Conservation (phyloP, 2,329 filamentous ascomycete genomes). For the Coniochaeta sp. region DNA sequence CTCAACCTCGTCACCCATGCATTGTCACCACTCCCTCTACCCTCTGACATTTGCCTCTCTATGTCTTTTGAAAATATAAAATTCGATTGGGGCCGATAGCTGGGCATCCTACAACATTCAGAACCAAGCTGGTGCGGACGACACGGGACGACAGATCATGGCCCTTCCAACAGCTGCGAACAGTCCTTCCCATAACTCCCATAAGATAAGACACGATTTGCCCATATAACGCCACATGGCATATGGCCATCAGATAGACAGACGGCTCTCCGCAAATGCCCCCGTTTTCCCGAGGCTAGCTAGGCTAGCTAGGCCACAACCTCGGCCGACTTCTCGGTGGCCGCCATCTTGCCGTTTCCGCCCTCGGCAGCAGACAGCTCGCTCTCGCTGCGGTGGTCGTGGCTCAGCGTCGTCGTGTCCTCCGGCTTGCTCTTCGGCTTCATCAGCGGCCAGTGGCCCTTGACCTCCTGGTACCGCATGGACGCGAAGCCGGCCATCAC, state of each 20-base stretch:
- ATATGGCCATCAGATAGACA: too few species aligned
- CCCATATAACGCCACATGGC: too few species aligned
- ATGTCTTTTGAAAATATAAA: too few species aligned
- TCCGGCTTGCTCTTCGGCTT: slow-evolving; percentile 15
- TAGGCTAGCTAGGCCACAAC: background rate
- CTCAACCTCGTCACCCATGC: background rate
- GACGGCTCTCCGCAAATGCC: too few species aligned
- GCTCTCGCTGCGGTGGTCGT: slow-evolving; percentile 3
- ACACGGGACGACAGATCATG: too few species aligned
- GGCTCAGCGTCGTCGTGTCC: background rate
- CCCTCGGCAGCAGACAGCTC: background rate
- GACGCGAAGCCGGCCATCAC: slow-evolving; percentile 57
- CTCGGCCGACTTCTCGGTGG: slow-evolving; percentile 3
- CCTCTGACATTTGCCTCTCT: background rate
- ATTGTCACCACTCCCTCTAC: background rate
- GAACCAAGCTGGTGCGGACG: too few species aligned
- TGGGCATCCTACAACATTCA: too few species aligned
- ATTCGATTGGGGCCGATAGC: too few species aligned
- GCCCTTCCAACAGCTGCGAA: too few species aligned
- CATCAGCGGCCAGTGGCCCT: slow-evolving; percentile 40
- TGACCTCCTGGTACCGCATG: slow-evolving; percentile 60
- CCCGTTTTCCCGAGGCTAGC: too few species aligned
- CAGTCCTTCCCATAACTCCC: too few species aligned
- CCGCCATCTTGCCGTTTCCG: background rate
- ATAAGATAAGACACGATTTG: too few species aligned